These are phyloP conservation scores for Leishmania aethiopica DNA, from an alignment of 208 protist species.

Conservation along the genomic window DNA sequence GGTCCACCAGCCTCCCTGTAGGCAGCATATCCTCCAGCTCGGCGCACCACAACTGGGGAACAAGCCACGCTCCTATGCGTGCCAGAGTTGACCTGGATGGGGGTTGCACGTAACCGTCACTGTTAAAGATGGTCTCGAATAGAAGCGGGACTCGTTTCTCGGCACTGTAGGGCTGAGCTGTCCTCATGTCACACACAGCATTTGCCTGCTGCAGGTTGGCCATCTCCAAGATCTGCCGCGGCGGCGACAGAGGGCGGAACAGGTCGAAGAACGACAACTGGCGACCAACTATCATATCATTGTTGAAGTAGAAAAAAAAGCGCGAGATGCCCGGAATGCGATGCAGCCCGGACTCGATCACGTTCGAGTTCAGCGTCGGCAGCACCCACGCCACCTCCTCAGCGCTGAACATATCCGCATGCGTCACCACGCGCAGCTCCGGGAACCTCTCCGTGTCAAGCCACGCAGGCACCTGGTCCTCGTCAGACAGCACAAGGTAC, in stretches of 20 bases:
- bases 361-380: constrained; percentile 47
- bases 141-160: background rate
- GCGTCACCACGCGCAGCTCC: constrained; percentile 40
- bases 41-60: background rate
- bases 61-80: background rate
- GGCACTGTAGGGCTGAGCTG: background rate
- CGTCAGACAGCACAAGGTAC: constrained; percentile 41
- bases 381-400: constrained; percentile 16
- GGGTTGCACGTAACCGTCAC: constrained; percentile 9
- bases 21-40: background rate
- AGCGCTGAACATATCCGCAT: constrained; percentile 36
- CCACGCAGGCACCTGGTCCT: constrained; percentile 48
- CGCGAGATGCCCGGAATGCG: constrained; percentile 45
- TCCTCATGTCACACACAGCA: background rate
- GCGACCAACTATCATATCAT: constrained; percentile 52
- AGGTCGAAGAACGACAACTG: constrained; percentile 48
- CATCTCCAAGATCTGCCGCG: constrained; percentile 23
- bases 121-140: constrained; percentile 34
- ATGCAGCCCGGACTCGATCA: constrained; percentile 45
- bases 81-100: background rate
- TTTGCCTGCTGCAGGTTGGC: background rate
- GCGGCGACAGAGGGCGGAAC: constrained; percentile 44
- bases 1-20: background rate
- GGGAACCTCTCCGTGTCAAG: constrained; percentile 37
- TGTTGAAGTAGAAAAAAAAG: constrained; percentile 55